Conservation (phyloP, 352 stramenopile species). For the Phytophthora boehmeriae region DNA sequence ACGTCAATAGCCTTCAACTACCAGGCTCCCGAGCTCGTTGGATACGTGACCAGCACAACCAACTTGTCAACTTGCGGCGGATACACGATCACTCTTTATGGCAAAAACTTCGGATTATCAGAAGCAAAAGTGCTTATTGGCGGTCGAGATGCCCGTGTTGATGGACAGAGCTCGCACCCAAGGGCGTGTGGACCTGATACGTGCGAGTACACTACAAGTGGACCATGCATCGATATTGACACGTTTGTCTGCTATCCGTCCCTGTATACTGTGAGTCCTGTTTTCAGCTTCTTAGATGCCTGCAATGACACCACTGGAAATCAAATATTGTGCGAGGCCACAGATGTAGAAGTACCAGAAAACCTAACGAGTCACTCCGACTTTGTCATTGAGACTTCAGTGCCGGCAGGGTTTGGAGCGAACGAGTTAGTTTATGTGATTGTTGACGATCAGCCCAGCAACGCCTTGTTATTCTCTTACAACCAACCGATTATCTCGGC, state of each 20-base stretch:
- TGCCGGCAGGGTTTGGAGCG: slow-evolving; percentile 56
- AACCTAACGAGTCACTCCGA: slow-evolving; percentile 48
- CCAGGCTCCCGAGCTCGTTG: slow-evolving; percentile 41
- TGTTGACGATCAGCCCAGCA: slow-evolving; percentile 55
- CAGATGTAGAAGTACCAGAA: slow-evolving; percentile 27
- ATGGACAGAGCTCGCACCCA: slow-evolving; percentile 46
- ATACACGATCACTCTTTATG: slow-evolving; percentile 62
- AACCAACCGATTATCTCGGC: slow-evolving; percentile 60
- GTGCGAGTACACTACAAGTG: slow-evolving; percentile 55
- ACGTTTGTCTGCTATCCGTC: slow-evolving; percentile 63
- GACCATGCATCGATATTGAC: slow-evolving; percentile 51
- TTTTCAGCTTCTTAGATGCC: slow-evolving; percentile 37
- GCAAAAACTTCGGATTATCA: slow-evolving; percentile 63
- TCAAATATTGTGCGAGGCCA: slow-evolving; percentile 40
- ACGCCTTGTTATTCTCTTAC: slow-evolving; percentile 58
- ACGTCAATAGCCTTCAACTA: slow-evolving; percentile 51
- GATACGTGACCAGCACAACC: slow-evolving; percentile 44
- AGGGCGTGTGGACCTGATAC: slow-evolving; percentile 32
- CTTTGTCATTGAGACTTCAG: slow-evolving; percentile 50
- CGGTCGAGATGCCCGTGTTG: slow-evolving; percentile 54
- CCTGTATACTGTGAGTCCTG: slow-evolving; percentile 33
- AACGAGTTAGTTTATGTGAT: slow-evolving; percentile 49
- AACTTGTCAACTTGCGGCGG: slow-evolving; percentile 70
- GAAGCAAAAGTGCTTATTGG: slow-evolving; percentile 52
- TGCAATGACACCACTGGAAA: slow-evolving; percentile 33